phyloP scores from a whole-genome alignment of 179 eudicot genomes.

The Silene vulgaris region DNA sequence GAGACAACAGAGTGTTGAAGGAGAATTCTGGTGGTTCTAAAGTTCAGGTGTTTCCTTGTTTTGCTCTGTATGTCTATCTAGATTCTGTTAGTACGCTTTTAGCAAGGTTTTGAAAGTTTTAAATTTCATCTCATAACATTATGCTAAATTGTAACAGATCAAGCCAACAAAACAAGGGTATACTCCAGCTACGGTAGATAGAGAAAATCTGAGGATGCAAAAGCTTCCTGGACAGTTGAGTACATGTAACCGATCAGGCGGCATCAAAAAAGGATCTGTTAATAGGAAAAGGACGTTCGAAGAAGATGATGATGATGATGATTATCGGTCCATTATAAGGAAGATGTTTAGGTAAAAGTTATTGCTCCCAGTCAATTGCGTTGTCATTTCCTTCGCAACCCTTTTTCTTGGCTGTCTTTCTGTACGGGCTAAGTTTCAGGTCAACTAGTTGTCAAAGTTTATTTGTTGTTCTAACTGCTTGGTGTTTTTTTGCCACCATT shows the following conservation, averaged over 20 bases:
- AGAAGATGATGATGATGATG: conserved; percentile 39
- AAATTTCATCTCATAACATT: not conserved
- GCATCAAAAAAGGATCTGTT: conserved; percentile 10
- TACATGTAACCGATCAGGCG: conserved; percentile 20
- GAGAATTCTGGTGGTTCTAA: conserved; percentile 34
- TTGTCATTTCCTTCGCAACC: not conserved
- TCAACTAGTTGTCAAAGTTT: too few species aligned
- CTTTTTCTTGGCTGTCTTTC: too few species aligned
- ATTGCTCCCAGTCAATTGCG: not conserved
- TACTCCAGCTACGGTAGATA: conserved; percentile 28
- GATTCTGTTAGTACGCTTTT: not conserved
- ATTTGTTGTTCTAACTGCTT: too few species aligned
- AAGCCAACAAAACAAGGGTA: conserved; percentile 39
- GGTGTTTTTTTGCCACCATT: too few species aligned
- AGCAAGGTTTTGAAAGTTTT: not conserved
- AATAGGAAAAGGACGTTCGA: conserved; percentile 28
- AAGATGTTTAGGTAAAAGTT: conserved; percentile 49
- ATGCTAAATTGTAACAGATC: conserved; percentile 27
- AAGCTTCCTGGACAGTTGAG: conserved; percentile 23
- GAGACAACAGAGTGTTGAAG: conserved; percentile 31
- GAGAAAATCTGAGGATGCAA: conserved; percentile 38
- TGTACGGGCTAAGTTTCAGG: too few species aligned
- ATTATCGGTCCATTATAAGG: conserved; percentile 38
- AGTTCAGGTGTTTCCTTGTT: conserved; percentile 37
- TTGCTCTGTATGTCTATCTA: conserved; percentile 3